These are phyloP conservation scores for Penicillium sp. DNA, from an alignment of 2,329 filamentous ascomycete species.

Conservation along the genomic window DNA sequence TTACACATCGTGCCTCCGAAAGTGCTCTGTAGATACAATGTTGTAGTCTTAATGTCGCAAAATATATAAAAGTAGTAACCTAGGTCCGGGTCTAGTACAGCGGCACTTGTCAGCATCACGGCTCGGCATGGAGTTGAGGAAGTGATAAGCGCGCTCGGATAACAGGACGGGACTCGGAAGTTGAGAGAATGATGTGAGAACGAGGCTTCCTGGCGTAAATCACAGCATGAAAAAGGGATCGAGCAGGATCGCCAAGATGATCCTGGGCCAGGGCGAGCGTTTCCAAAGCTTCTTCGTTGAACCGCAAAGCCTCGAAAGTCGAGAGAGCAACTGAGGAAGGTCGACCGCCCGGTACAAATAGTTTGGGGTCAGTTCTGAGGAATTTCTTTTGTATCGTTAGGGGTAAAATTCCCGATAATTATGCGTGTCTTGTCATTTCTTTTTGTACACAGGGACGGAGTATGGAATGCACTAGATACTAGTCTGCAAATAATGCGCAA, in stretches of 20 bases:
- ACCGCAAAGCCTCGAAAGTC: background rate
- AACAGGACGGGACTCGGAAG: background rate
- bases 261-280: constrained; percentile 1
- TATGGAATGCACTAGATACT: background rate
- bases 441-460: background rate
- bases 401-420: background rate
- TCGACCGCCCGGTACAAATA: background rate
- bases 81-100: background rate
- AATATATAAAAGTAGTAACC: background rate
- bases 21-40: background rate
- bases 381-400: background rate
- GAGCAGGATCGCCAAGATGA: constrained; percentile 10
- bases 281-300: background rate
- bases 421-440: background rate
- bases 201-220: background rate
- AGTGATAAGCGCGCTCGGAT: background rate
- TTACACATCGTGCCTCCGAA: background rate
- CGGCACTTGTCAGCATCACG: background rate
- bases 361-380: background rate
- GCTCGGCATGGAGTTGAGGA: too few species aligned
- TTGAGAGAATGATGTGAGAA: background rate
- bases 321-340: background rate
- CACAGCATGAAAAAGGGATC: background rate
- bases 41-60: background rate
- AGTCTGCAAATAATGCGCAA: background rate